A percentile compares a stretch with the other conserved stretches of the same genome.
phyloP scores from a whole-genome alignment of 192 early-diverging fungal genomes.

The Umbelopsis sp. region DNA sequence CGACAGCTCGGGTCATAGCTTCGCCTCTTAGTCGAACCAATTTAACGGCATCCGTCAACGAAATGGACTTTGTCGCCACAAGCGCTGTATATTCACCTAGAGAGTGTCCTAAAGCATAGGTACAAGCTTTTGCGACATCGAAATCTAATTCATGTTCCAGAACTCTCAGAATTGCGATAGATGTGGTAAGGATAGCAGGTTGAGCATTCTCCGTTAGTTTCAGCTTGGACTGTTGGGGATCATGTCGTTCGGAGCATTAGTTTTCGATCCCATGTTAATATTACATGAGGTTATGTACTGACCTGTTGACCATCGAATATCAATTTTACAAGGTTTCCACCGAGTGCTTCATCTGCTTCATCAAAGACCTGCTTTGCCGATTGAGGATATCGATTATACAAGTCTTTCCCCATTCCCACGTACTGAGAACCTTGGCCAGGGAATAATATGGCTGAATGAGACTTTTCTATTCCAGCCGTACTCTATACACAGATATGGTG shows the following conservation, averaged over 20 bases:
- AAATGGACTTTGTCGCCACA: conserved; percentile 64
- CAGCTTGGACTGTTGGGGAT: conserved; percentile 65
- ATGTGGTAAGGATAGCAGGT: conserved; percentile 91
- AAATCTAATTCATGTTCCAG: conserved; percentile 85
- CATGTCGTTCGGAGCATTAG: conserved; percentile 62
- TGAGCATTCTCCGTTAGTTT: conserved; percentile 79
- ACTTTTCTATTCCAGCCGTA: conserved; percentile 17
- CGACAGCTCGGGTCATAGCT: conserved; percentile 81
- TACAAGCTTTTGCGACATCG: conserved; percentile 68
- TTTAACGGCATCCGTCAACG: conserved; percentile 79
- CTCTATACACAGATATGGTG: neutral
- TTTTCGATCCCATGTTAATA: neutral
- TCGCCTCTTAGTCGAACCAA: conserved; percentile 85
- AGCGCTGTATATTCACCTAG: conserved; percentile 91
- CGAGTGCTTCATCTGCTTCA: conserved; percentile 87
- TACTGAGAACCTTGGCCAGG: conserved; percentile 81
- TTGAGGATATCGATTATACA: conserved; percentile 68
- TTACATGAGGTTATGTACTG: neutral
- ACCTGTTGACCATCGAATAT: conserved; percentile 89
- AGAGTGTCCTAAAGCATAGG: conserved; percentile 88
- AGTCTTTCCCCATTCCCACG: conserved; percentile 92
- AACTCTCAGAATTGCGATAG: conserved; percentile 82
- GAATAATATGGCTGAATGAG: conserved; percentile 10
- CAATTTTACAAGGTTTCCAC: conserved; percentile 65
- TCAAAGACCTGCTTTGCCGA: conserved; percentile 83